Evolutionary conservation across 257 asterid genomes (phyloP).

Genomic region (Capsicum pubescens): DNA sequence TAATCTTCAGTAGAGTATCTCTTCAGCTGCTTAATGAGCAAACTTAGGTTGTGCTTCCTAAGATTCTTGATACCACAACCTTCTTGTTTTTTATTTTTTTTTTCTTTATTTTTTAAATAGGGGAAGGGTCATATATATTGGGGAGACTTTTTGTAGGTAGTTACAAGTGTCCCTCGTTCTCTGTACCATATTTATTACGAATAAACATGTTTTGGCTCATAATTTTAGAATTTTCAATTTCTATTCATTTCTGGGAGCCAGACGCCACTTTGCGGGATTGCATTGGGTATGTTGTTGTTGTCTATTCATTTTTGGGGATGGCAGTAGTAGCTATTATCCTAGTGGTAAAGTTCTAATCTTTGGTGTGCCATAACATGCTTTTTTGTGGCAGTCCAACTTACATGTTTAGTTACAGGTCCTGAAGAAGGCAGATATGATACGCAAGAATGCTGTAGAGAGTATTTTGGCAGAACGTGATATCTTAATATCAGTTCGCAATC

Average conservation of each 20-base stretch:
- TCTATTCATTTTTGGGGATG: neutral
- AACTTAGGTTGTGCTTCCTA: neutral
- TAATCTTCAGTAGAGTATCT: neutral
- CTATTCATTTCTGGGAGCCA: neutral
- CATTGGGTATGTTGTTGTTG: too few species aligned
- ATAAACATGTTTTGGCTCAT: neutral
- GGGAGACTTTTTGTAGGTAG: neutral
- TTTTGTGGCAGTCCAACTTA: conserved; percentile 23
- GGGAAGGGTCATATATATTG: neutral
- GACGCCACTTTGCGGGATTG: too few species aligned
- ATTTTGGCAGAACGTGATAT: conserved; percentile 99
- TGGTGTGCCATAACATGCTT: conserved; percentile 1
- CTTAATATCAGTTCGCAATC: conserved; percentile 95
- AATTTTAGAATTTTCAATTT: neutral
- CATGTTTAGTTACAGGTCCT: conserved; percentile 67
- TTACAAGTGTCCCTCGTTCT: neutral
- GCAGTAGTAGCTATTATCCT: neutral
- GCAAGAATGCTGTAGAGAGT: conserved; percentile 99
- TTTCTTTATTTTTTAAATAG: neutral
- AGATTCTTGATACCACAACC: neutral
- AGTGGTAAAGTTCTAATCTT: conserved; percentile 1
- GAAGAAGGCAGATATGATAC: conserved; percentile 97
- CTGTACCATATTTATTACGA: neutral
- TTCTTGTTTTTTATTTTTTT: neutral
- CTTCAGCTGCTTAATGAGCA: neutral